These are phyloP conservation scores for Polytrichum formosum DNA, from an alignment of 225 moss, liverwort and hornwort species.

Conservation along the genomic window DNA sequence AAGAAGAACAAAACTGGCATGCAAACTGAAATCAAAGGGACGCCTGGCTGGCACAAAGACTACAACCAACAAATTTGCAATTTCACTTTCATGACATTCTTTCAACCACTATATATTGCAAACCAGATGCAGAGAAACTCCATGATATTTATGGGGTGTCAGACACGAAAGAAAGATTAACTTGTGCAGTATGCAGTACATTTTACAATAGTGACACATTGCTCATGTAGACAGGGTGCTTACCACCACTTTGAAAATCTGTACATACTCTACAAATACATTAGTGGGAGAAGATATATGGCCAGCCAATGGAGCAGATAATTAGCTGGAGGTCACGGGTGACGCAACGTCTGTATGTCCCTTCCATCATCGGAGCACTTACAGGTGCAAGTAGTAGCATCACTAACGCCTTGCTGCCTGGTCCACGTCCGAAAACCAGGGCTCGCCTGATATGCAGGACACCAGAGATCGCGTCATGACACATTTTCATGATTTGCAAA, in stretches of 20 bases:
- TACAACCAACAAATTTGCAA: too few relatives aligned
- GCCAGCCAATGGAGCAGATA: constrained; percentile 12
- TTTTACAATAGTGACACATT: not conserved
- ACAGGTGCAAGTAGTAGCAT: too few relatives aligned
- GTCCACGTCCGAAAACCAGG: too few relatives aligned
- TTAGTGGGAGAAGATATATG: constrained; percentile 3
- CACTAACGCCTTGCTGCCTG: too few relatives aligned
- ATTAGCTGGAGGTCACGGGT: constrained; percentile 8
- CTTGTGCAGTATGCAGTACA: not conserved
- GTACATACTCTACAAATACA: constrained; percentile 54
- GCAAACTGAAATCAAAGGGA: too few relatives aligned
- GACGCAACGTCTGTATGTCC: not conserved
- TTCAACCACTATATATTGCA: too few relatives aligned
- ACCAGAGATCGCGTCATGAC: too few relatives aligned
- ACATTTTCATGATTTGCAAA: too few relatives aligned
- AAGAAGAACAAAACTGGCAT: constrained; percentile 30
- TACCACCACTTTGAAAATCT: constrained; percentile 14
- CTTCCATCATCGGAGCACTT: too few relatives aligned
- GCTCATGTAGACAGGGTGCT: not conserved
- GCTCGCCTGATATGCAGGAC: too few relatives aligned
- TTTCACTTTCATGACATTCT: too few relatives aligned
- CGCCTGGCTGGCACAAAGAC: too few relatives aligned
- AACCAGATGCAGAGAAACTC: not conserved
- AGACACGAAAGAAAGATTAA: not conserved
- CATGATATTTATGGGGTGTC: not conserved